Conservation (phyloP, 169 alveolate genomes). For the Eimeria praecox region DNA sequence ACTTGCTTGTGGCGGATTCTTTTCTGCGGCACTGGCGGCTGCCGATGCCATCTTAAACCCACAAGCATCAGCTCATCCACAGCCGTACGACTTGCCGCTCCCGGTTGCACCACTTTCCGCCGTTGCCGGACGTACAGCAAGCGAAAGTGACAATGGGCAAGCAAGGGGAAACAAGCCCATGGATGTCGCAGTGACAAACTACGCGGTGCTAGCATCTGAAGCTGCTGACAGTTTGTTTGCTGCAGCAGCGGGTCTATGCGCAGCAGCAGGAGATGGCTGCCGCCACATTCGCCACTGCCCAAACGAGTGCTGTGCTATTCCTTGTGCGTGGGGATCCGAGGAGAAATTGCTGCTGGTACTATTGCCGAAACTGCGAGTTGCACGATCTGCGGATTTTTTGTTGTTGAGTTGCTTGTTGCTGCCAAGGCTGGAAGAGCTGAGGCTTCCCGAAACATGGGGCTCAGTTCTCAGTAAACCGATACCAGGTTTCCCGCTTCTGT, state of each 20-base stretch:
- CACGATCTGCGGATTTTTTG: conserved; percentile 42
- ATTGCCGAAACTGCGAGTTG: conserved; percentile 49
- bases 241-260: conserved; percentile 77
- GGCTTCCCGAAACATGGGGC: conserved; percentile 72
- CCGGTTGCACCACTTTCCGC: background rate
- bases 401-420: conserved; percentile 43
- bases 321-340: conserved; percentile 68
- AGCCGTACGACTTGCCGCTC: background rate
- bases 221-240: conserved; percentile 22
- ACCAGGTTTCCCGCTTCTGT: conserved; percentile 62
- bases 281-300: conserved; percentile 53
- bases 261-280: conserved; percentile 40
- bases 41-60: conserved; percentile 18
- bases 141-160: background rate
- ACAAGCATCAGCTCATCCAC: background rate
- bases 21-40: conserved; percentile 50
- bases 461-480: conserved; percentile 55
- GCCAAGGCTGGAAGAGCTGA: conserved; percentile 65
- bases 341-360: conserved; percentile 43
- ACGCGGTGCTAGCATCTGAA: conserved; percentile 38
- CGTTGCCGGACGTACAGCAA: background rate
- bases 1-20: conserved; percentile 2
- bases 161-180: background rate
- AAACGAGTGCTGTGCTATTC: conserved; percentile 52
- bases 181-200: background rate